A percentile compares a stretch with the other conserved stretches of the same genome.
These are phyloP conservation scores for Eucalyptus curtisii DNA, from an alignment of 345 rosid species.

Conservation along the genomic window DNA sequence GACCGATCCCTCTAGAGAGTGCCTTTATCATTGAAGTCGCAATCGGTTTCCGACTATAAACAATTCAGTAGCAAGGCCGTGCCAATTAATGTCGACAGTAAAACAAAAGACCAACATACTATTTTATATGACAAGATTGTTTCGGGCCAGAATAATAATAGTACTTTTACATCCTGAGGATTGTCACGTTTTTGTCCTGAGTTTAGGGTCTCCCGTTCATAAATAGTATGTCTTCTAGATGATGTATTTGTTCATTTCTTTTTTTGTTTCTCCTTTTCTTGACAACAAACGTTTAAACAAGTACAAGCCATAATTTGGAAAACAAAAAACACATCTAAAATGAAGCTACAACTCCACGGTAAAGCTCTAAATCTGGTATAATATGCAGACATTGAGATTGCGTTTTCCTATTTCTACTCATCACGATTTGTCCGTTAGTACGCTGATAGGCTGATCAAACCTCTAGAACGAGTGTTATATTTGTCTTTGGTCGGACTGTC, in stretches of 20 bases:
- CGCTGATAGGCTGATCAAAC: not conserved
- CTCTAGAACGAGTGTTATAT: not conserved
- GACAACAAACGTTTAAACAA: not conserved
- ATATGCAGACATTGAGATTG: not conserved
- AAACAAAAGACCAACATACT: not conserved
- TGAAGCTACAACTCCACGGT: not conserved
- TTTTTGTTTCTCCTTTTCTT: not conserved
- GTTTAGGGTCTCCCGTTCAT: not conserved
- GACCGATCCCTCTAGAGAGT: not conserved
- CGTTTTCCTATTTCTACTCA: not conserved
- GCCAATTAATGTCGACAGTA: not conserved
- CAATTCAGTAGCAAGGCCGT: not conserved
- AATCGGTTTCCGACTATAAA: not conserved
- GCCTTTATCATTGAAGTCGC: not conserved
- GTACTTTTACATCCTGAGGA: not conserved
- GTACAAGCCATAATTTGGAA: not conserved
- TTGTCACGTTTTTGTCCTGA: not conserved
- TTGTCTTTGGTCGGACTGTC: not conserved
- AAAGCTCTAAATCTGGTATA: not conserved
- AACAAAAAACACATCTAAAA: not conserved
- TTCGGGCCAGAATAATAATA: not conserved
- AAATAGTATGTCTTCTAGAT: not conserved
- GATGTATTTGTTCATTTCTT: not conserved
- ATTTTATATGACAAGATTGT: not conserved
- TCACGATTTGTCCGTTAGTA: not conserved